A percentile compares a stretch with the other conserved stretches of the same genome.
phyloP scores from a whole-genome alignment of 2,329 filamentous ascomycete genomes.

The Emmonsia crescens region DNA sequence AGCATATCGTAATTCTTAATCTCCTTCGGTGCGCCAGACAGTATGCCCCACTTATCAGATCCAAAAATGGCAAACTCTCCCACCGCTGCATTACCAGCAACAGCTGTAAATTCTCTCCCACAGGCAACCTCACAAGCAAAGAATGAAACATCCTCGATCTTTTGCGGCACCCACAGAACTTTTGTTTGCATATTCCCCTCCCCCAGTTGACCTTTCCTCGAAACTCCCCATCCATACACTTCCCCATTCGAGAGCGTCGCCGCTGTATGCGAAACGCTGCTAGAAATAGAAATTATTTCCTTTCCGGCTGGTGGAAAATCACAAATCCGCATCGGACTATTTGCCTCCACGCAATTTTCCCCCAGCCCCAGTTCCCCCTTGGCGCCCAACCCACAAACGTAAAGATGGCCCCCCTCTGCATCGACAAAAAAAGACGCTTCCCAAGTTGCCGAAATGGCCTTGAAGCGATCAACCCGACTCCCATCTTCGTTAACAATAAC shows the following conservation, averaged over 20 bases:
- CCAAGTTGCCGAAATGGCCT: constrained; percentile 63
- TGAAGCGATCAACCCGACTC: constrained; percentile 22
- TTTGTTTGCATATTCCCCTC: constrained; percentile 36
- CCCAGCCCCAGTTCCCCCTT: constrained; percentile 66
- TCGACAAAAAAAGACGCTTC: constrained; percentile 56
- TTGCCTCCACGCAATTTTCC: constrained; percentile 16
- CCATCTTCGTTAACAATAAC: constrained; percentile 12
- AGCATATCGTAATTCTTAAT: constrained; percentile 55
- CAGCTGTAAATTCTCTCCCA: constrained; percentile 74
- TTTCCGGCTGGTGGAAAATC: constrained; percentile 54
- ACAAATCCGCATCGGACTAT: constrained; percentile 39
- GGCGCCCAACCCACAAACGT: constrained; percentile 52
- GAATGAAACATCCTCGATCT: constrained; percentile 50
- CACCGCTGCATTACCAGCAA: constrained; percentile 45
- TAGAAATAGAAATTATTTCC: constrained; percentile 53
- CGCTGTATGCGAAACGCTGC: constrained; percentile 69
- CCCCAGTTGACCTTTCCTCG: constrained; percentile 76
- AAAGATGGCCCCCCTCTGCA: constrained; percentile 40
- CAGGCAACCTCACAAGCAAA: constrained; percentile 58
- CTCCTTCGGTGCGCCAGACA: constrained; percentile 44
- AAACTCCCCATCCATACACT: constrained; percentile 80
- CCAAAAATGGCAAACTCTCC: constrained; percentile 60
- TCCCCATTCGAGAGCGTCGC: constrained; percentile 63
- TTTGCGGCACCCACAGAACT: constrained; percentile 49
- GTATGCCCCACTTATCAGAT: constrained; percentile 60